Evolutionary conservation across 768 basidiomycete species (phyloP).

Genomic region (Saitozyma podzolica): DNA sequence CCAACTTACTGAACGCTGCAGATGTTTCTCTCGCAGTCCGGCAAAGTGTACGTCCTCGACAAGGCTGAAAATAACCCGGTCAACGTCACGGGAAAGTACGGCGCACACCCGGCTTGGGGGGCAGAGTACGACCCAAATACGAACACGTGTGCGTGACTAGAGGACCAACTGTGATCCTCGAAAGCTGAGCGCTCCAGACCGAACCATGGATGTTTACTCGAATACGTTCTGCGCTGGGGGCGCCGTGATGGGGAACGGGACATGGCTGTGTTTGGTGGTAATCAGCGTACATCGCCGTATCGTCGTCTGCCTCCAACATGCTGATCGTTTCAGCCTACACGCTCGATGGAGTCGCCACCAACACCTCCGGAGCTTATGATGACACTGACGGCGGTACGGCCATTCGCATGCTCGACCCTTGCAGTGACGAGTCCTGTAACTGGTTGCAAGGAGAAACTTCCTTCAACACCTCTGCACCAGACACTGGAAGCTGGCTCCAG

Average conservation of each 20-base stretch:
- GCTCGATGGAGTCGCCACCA: too few relatives aligned
- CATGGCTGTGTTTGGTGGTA: conserved; percentile 78
- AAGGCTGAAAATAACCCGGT: too few relatives aligned
- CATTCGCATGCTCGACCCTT: conserved; percentile 37
- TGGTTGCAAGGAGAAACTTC: conserved; percentile 44
- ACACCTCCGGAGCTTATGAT: too few relatives aligned
- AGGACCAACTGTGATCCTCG: too few relatives aligned
- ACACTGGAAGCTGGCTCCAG: too few relatives aligned
- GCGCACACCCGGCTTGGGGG: conserved; percentile 53
- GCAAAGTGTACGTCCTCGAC: conserved; percentile 81
- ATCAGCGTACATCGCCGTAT: conserved; percentile 68
- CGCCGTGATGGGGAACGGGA: conserved; percentile 69
- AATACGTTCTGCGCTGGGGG: conserved; percentile 80
- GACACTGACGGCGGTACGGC: conserved; percentile 53
- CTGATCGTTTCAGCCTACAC: conserved; percentile 39
- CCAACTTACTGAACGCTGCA: too few relatives aligned
- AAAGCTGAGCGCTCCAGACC: too few relatives aligned
- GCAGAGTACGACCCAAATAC: conserved; percentile 61
- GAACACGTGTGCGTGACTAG: too few relatives aligned
- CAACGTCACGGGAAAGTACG: conserved; percentile 41
- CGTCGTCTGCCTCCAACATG: conserved; percentile 58
- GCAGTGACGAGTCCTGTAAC: conserved; percentile 40
- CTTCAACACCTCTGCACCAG: too few relatives aligned
- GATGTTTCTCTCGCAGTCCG: conserved; percentile 74
- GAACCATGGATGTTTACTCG: conserved; percentile 74